A percentile compares a stretch with the other conserved stretches of the same genome.
These are phyloP conservation scores for Orbilia blumenaviensis DNA, from an alignment of 2,329 filamentous ascomycete genomes.

Conservation along the genomic window DNA sequence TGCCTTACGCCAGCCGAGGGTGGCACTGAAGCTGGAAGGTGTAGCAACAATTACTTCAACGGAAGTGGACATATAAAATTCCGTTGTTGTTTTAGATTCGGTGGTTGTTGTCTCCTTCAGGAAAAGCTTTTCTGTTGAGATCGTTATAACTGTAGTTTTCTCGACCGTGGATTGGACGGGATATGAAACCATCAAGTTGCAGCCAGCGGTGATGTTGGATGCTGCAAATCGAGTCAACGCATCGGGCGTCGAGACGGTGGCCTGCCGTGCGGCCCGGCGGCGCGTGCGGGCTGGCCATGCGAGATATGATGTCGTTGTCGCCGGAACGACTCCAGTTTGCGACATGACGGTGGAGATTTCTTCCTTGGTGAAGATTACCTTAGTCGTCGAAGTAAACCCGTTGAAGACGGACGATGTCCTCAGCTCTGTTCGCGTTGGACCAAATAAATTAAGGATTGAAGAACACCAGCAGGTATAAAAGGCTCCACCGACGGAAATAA, in stretches of 20 bases:
- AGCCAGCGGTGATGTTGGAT: background rate
- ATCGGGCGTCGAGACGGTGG: background rate
- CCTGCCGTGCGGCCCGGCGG: background rate
- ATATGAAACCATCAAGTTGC: background rate
- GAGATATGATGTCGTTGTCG: background rate
- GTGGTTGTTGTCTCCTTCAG: background rate
- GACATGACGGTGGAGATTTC: background rate
- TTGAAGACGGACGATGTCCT: background rate
- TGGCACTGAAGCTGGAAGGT: background rate
- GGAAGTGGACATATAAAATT: background rate
- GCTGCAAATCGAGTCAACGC: background rate
- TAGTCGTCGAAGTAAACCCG: background rate
- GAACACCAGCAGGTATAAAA: constrained; percentile 21
- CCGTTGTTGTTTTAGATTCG: background rate
- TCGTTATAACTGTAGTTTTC: background rate
- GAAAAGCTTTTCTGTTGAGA: background rate
- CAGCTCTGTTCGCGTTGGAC: background rate
- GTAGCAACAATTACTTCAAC: background rate
- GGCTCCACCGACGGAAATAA: background rate
- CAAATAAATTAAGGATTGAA: background rate
- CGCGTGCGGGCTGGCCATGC: background rate
- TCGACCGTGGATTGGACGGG: background rate
- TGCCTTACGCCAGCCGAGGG: background rate
- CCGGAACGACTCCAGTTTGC: background rate
- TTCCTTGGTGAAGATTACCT: background rate